Base-by-base conservation (phyloP, 768 basidiomycete species). In the Trametes villosa region DNA sequence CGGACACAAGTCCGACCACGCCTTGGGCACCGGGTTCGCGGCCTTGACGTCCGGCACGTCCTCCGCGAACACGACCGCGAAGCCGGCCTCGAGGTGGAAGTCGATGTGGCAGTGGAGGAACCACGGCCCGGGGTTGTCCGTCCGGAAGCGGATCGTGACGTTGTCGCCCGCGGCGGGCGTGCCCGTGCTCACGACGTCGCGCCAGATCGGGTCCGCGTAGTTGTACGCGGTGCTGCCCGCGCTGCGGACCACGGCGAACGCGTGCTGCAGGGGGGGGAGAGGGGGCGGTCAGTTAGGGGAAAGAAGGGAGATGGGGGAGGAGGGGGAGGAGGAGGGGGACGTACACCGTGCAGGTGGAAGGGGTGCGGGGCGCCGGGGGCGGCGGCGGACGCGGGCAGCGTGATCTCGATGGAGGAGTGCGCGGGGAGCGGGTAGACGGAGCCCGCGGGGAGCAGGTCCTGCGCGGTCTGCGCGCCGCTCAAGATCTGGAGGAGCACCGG, bases 81-180 rank as follows among this genome's bases (percentile, higher is more conserved):
- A 72, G 22, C 79, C 79, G 2, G 68, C 65, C 11, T 79, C 71
- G 18, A 94, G 76, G 73, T 94, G 91, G 89, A 90, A 93, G 71
- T 92, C 89, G 62, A 90, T 88, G 71, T 91, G 89, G 71, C 86
- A 93, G 72, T 91, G 91, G 67, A 92, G 81, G 65, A 93, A 72
- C 89, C 92, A 94, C 12, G 83, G 86, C 9, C 96, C 96, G 0
- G 96, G 96, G 72, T 98, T 98, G 71, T 98, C 89, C 1, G 92
- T 71, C 56, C 30, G 41, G 63, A 71, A 71, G 27, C 70, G 67
- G 60, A 70, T 64, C 36, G 64, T 70, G 49, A 68, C 66, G 34
- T 66, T 62, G 62, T 70, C 67, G 29, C 54, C 57, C 0, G 59
- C 36, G 24, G 38, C 49, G 30, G 30, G 31, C 17, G 29, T 36